Evolutionary conservation across 768 basidiomycete species (phyloP).

Genomic region (Mycena olivaceomarginata): DNA sequence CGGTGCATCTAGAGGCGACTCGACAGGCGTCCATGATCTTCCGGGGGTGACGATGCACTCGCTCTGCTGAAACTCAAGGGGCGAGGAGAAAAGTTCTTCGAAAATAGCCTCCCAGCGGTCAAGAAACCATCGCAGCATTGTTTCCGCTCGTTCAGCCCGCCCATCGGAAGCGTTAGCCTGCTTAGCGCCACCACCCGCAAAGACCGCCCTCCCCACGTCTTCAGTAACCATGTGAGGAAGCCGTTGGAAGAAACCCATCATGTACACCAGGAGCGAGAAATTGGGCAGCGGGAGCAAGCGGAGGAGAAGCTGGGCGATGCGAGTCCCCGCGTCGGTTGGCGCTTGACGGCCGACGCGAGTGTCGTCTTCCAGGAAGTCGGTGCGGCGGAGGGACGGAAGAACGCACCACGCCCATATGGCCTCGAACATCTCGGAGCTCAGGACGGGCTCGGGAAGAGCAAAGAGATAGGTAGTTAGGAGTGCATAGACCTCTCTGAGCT

Average conservation of each 20-base stretch:
- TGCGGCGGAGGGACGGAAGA: conserved; percentile 46
- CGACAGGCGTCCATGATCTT: neutral
- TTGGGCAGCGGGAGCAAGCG: conserved; percentile 66
- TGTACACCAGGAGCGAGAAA: conserved; percentile 64
- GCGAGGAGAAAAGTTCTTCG: conserved; percentile 53
- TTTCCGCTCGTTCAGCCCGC: conserved; percentile 45
- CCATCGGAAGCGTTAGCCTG: conserved; percentile 33
- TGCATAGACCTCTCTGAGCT: conserved; percentile 63
- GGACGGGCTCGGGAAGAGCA: conserved; percentile 62
- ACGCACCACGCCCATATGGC: conserved; percentile 61
- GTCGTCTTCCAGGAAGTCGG: conserved; percentile 45
- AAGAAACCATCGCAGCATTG: conserved; percentile 59
- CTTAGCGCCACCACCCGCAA: conserved; percentile 50
- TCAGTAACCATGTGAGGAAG: conserved; percentile 56
- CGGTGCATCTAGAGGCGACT: neutral
- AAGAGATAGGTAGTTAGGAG: conserved; percentile 63
- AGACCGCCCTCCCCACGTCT: conserved; percentile 58
- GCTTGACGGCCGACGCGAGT: conserved; percentile 40
- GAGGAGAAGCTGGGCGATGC: conserved; percentile 58
- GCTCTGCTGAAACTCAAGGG: conserved; percentile 39
- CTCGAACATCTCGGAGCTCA: conserved; percentile 58
- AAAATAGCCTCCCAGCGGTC: conserved; percentile 57
- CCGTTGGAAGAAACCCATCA: conserved; percentile 67
- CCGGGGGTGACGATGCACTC: neutral
- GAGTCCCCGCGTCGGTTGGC: conserved; percentile 46